Percentiles rank a stretch among this genome's conserved stretches.
These are phyloP conservation scores for Parasitella parasitica DNA, from an alignment of 371 early-diverging fungal species.

Conservation along the genomic window DNA sequence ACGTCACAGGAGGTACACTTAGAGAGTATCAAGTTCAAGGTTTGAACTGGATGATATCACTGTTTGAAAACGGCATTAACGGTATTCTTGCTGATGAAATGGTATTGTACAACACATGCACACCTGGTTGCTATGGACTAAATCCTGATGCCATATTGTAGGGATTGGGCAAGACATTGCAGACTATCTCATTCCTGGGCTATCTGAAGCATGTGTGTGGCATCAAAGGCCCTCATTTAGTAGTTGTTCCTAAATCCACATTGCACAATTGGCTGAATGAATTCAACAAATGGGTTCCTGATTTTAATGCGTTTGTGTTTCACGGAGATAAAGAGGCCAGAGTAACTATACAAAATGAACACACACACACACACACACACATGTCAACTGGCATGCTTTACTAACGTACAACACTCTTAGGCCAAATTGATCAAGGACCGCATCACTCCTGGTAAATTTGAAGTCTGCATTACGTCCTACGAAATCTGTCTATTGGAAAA, in stretches of 20 bases:
- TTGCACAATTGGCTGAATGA: slow-evolving; percentile 98
- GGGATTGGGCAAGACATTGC: slow-evolving; percentile 99
- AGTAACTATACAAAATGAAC: slow-evolving; percentile 56
- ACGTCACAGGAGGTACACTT: slow-evolving; percentile 87
- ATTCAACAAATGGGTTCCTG: slow-evolving; percentile 93
- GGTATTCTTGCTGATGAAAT: slow-evolving; percentile 99
- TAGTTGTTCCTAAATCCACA: slow-evolving; percentile 98
- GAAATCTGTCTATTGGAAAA: slow-evolving; percentile 96
- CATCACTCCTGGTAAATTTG: slow-evolving; percentile 74
- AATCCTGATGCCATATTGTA: slow-evolving; percentile 11
- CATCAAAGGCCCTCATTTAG: slow-evolving; percentile 83
- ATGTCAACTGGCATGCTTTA: background rate
- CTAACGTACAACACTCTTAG: slow-evolving; percentile 29
- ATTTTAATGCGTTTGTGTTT: slow-evolving; percentile 86
- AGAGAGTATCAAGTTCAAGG: slow-evolving; percentile 98
- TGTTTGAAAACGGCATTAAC: slow-evolving; percentile 97
- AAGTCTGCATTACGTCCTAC: slow-evolving; percentile 97
- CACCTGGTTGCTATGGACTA: too few species aligned
- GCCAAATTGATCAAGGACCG: slow-evolving; percentile 55
- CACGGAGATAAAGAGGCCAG: slow-evolving; percentile 93
- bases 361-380: background rate
- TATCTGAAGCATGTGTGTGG: slow-evolving; percentile 85
- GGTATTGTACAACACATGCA: slow-evolving; percentile 66
- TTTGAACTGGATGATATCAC: slow-evolving; percentile 98
- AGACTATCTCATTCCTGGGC: slow-evolving; percentile 95